Evolutionary conservation across 768 basidiomycete species (phyloP).

Genomic region (Pisolithus microcarpus): DNA sequence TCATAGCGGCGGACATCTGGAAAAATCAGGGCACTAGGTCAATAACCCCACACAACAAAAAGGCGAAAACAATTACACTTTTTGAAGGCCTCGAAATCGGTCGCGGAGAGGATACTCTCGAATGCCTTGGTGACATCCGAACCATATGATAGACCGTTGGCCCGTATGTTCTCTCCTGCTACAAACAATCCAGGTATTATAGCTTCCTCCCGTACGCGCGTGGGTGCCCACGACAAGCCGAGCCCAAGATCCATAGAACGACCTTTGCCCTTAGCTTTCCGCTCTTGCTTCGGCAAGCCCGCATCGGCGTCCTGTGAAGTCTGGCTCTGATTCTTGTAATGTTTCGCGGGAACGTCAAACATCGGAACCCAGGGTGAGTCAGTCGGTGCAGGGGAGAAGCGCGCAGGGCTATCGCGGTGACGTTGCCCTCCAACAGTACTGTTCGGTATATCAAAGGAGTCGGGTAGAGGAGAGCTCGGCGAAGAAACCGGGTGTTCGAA

Average conservation of each 20-base stretch:
- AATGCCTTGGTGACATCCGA: slow-evolving; percentile 33
- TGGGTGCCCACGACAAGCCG: slow-evolving; percentile 67
- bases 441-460: slow-evolving; percentile 12
- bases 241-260: slow-evolving; percentile 67
- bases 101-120: slow-evolving; percentile 28
- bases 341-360: slow-evolving; percentile 25
- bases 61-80: slow-evolving; percentile 40
- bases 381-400: slow-evolving; percentile 5
- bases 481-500: slow-evolving; percentile 65
- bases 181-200: slow-evolving; percentile 38
- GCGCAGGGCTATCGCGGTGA: slow-evolving; percentile 4
- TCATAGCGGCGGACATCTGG: slow-evolving; percentile 71
- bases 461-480: slow-evolving; percentile 29
- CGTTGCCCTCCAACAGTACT: not conserved
- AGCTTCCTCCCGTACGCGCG: slow-evolving; percentile 59
- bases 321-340: slow-evolving; percentile 18
- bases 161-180: slow-evolving; percentile 24
- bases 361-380: slow-evolving; percentile 23
- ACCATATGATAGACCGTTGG: slow-evolving; percentile 14
- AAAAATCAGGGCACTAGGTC: slow-evolving; percentile 8
- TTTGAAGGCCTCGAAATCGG: slow-evolving; percentile 42
- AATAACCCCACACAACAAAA: slow-evolving; percentile 2
- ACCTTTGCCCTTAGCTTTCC: slow-evolving; percentile 42
- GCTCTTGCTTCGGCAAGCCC: slow-evolving; percentile 12
- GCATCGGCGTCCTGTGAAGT: slow-evolving; percentile 18